Conservation (phyloP, 225 moss, liverwort and hornwort species). For the Pseudisothecium myosuroides region DNA sequence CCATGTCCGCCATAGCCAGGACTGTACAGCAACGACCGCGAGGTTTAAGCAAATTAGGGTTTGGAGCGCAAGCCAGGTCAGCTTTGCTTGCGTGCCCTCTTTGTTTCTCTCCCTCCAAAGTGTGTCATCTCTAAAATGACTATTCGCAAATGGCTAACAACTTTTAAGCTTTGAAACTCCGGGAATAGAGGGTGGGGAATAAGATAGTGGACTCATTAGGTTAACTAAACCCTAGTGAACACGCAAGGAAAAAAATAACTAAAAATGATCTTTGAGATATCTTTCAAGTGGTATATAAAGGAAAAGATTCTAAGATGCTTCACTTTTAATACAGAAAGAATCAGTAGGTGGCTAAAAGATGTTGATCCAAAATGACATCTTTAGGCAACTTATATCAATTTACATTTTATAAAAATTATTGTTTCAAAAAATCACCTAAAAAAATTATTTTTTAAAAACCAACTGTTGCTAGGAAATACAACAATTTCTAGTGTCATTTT, state of each 20-base stretch:
- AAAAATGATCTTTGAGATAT: background rate
- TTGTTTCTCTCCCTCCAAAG: background rate
- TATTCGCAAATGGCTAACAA: too few species aligned
- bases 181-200: background rate
- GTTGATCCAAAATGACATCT: background rate
- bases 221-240: background rate
- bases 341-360: background rate
- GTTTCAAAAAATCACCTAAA: too few species aligned
- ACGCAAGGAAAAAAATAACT: background rate
- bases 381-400: background rate
- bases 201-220: background rate
- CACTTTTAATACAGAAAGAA: background rate
- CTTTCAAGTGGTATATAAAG: accelerated
- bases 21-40: background rate
- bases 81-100: too few species aligned
- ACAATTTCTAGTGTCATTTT: background rate
- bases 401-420: background rate
- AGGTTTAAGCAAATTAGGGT: background rate
- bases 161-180: background rate
- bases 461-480: accelerated
- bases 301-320: accelerated
- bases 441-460: too few species aligned
- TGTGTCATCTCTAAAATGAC: background rate
- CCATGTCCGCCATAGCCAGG: background rate
- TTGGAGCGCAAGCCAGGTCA: background rate